Base-by-base conservation (phyloP, 2,329 filamentous ascomycete genomes). In the Fonsecaea monophora region DNA sequence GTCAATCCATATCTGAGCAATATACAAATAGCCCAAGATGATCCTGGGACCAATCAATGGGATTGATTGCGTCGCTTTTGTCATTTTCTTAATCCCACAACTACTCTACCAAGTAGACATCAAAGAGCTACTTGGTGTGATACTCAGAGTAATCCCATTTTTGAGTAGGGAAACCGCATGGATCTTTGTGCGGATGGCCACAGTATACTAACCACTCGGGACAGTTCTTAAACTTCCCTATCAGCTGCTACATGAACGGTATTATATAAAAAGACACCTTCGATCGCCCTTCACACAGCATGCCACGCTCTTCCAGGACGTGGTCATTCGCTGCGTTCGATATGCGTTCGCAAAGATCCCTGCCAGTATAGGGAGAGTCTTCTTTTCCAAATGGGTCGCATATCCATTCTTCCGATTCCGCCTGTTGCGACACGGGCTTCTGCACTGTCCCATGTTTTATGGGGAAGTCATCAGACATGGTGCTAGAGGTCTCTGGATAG, bases 261-360 rank as follows among this genome's bases (percentile, higher is more conserved):
- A 85, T 70, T 77, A 88, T 45, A 80, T 81, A 0, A 74, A 77
- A 4, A 75, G 74, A 62, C 72, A 81, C 32, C 70, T 82, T 5
- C 83, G 82, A 68, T 82, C 86, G 5, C 84, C 86, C 1, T 93
- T 93, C 71, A 85, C 89, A n/a, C 87, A 85, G 71, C 83, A 84
- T 62, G 87, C 90, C n/a, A 88, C 89, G 2, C 79, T 86, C 1
- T 94, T 94, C 74, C 91, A 94, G 76, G 90, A 94, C 74, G 77
- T 92, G 53, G 90, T 93, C 57, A 85, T 94, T 66, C 85, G 90
- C 66, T 92, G 89, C 74, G 90, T 95, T 40, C 85, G 90, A 61
- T 93, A 91, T 82, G 90, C 90, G 13, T 94, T 94, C 75, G 86
- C 88, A 32, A 85, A 86, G 68, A 87, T 94, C 70, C 89, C 90